Base-by-base conservation (phyloP, 495 filamentous ascomycete genomes). In the Annulohypoxylon stygium region DNA sequence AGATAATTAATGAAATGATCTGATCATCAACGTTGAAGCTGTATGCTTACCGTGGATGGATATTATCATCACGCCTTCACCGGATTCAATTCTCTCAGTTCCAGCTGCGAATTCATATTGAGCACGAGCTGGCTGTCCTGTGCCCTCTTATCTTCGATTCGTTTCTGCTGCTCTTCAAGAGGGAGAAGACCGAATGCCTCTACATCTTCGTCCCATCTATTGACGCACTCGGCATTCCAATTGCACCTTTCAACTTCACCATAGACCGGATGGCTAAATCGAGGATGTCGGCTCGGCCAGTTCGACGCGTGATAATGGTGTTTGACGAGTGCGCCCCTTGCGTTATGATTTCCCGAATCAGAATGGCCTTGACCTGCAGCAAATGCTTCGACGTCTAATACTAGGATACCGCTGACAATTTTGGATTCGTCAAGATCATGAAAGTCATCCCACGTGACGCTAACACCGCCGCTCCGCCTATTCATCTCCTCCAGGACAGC, bases 321-420 rank as follows among this genome's bases (percentile, higher is more conserved):
- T 70, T 85, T 86, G 60, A 90, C 87, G n/a, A 90, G 78, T 10
- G 88, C 88, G 2, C 78, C 79, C 37, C 84, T 78, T 23, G 87
- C 81, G 37, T 89, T 81, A 76, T 91, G 89, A 76, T 87, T 89
- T 54, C 88, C 88, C 3, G 87, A 89, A 68, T 90, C 84, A 0
- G 89, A 91, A 76, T 91, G 89, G 23, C 88, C 88, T 76, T 89
- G 87, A 14, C 89, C 89, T 20, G 88, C 88, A 10, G 88, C 88
- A 67, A 91, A 90, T 4, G 88, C 87, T 78, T 90, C 88, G 30
- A 90, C 86, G 9, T 87, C 87, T 25, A 91, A 81, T 14, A 91
- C 88, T 3, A 91, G 81, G 14, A 90, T 83, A 12, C 86, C 82
- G 36, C 83, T 83, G 1, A 90, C 81, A 16, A 88, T 66, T 73